These are phyloP conservation scores for Aspergillus coremiiformis DNA, from an alignment of 495 filamentous ascomycete species.

Conservation along the genomic window DNA sequence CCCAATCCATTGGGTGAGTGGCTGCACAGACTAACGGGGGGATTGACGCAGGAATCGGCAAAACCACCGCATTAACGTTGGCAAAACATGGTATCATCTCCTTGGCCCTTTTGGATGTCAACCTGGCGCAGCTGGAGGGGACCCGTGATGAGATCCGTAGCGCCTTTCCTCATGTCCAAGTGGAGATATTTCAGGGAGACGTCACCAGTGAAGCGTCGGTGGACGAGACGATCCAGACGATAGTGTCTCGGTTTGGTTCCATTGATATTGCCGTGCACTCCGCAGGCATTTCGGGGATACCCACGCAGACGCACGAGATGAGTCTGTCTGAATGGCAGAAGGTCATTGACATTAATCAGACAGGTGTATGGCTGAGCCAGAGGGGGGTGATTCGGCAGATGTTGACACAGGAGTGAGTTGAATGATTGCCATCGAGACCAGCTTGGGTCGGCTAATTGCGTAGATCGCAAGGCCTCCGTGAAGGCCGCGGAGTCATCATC, in stretches of 20 bases:
- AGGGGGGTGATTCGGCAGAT: constrained; percentile 42
- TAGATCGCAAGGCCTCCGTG: constrained; percentile 12
- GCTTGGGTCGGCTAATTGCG: not conserved
- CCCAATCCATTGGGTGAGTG: not conserved
- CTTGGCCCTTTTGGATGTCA: constrained; percentile 20
- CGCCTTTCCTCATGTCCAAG: constrained; percentile 7
- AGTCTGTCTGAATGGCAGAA: constrained; percentile 31
- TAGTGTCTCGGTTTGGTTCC: constrained; percentile 25
- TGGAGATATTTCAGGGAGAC: constrained; percentile 12
- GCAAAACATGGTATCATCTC: constrained; percentile 17
- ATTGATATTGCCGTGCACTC: constrained; percentile 50
- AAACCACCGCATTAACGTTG: constrained; percentile 15
- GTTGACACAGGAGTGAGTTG: constrained; percentile 37
- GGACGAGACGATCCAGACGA: constrained; percentile 10
- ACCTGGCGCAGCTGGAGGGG: constrained; percentile 10
- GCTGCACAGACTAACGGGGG: not conserved
- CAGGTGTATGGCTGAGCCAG: constrained; percentile 42
- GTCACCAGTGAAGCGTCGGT: constrained; percentile 21
- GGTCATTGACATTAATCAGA: constrained; percentile 40
- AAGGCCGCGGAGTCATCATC: constrained; percentile 25
- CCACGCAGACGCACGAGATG: constrained; percentile 24
- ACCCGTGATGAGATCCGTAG: constrained; percentile 8
- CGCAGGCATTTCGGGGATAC: constrained; percentile 25
- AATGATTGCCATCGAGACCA: not conserved
- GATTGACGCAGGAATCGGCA: constrained; percentile 20